Percentiles rank a stretch among this genome's conserved stretches.
phyloP scores from a whole-genome alignment of 441 rosid species.

The Lepidium campestre region DNA sequence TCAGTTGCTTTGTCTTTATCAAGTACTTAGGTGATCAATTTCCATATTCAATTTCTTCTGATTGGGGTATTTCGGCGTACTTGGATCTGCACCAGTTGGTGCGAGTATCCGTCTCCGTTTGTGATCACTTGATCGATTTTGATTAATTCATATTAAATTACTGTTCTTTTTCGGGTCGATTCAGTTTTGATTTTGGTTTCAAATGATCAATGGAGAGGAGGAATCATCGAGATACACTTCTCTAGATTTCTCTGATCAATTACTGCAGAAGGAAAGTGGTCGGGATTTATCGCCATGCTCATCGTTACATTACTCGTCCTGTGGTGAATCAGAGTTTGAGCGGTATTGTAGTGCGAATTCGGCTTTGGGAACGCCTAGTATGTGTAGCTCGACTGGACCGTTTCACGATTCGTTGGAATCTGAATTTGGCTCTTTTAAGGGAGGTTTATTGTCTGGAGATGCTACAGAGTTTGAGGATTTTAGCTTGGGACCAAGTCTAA shows the following conservation, averaged over 20 bases:
- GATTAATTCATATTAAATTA: not conserved
- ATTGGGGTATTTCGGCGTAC: not conserved
- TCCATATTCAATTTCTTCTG: not conserved
- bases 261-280: conserved; percentile 33
- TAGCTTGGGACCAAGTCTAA: conserved; percentile 42
- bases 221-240: conserved; percentile 32
- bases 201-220: conserved; percentile 54
- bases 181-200: conserved; percentile 1
- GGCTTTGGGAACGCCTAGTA: conserved; percentile 69
- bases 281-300: conserved; percentile 42
- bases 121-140: not conserved
- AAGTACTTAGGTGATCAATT: not conserved
- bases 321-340: conserved; percentile 81
- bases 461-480: conserved; percentile 48
- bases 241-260: conserved; percentile 37
- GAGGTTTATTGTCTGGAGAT: conserved; percentile 31
- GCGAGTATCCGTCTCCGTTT: not conserved
- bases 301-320: conserved; percentile 66
- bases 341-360: conserved; percentile 86
- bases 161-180: not conserved
- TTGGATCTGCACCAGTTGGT: conserved; percentile 15
- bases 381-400: conserved; percentile 55
- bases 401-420: conserved; percentile 54
- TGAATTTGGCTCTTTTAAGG: conserved; percentile 51
- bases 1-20: not conserved